phyloP scores from a whole-genome alignment of 805 yeast genomes.

The Ogataea parapolymorpha region DNA sequence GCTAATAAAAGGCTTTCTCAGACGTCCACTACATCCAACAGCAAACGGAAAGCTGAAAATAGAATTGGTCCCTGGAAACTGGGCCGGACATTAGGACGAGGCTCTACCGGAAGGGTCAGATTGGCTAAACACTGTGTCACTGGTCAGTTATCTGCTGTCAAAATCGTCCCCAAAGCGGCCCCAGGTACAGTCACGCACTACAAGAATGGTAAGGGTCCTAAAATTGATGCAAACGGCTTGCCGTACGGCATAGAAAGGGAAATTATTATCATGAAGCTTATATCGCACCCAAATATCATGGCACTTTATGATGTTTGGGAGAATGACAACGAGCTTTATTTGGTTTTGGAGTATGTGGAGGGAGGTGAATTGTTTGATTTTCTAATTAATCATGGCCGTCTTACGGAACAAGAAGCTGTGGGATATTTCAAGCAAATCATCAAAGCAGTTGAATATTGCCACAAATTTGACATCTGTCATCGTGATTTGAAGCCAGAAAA shows the following conservation, averaged over 20 bases:
- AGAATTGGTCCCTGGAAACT: constrained; percentile 79
- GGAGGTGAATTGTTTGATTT: constrained; percentile 85
- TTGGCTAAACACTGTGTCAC: constrained; percentile 65
- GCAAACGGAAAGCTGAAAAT: constrained; percentile 36
- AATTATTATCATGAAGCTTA: constrained; percentile 92
- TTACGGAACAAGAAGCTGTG: constrained; percentile 71
- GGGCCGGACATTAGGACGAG: constrained; percentile 76
- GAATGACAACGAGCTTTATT: constrained; percentile 80
- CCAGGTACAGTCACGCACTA: constrained; percentile 21
- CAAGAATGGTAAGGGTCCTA: constrained; percentile 23
- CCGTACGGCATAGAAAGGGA: constrained; percentile 98
- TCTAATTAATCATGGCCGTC: constrained; percentile 65
- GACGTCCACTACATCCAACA: constrained; percentile 38
- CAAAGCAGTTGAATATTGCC: constrained; percentile 77
- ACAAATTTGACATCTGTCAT: constrained; percentile 76
- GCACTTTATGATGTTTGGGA: constrained; percentile 98
- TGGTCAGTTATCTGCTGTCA: constrained; percentile 79
- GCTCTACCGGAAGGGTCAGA: constrained; percentile 79
- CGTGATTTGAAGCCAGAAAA: constrained; percentile 84
- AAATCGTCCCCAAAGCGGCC: constrained; percentile 67
- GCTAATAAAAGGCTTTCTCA: constrained; percentile 36
- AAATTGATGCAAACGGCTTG: constrained; percentile 44
- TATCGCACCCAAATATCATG: constrained; percentile 91
- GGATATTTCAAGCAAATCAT: constrained; percentile 74
- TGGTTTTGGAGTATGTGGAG: constrained; percentile 78